Percentiles rank a stretch among this genome's conserved stretches.
phyloP scores from a whole-genome alignment of 345 rosid genomes.

The Citrus trifoliata region DNA sequence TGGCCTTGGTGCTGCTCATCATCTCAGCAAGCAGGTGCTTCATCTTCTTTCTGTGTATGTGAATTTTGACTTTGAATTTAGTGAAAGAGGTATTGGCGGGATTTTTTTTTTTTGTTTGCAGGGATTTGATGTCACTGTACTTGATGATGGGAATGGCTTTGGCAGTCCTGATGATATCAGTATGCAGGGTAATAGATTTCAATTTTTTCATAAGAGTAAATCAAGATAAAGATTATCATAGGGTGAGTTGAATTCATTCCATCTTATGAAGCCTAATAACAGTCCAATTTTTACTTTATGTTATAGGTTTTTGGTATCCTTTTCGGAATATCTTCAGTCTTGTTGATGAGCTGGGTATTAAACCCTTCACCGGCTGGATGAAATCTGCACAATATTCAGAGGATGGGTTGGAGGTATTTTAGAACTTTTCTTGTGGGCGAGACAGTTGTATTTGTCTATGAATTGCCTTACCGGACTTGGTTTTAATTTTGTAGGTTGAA shows the following conservation, averaged over 20 bases:
- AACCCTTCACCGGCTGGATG: constrained; percentile 46
- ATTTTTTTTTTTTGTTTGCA: constrained; percentile 15
- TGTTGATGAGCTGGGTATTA: constrained; percentile 45
- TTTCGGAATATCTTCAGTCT: constrained; percentile 48
- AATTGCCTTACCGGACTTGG: not conserved
- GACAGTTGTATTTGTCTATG: not conserved
- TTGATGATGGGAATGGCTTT: constrained; percentile 46
- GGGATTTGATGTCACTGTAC: constrained; percentile 58
- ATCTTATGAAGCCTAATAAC: constrained; percentile 9
- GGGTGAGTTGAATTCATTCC: not conserved
- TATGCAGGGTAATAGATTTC: constrained; percentile 43
- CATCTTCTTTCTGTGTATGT: not conserved
- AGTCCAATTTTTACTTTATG: not conserved
- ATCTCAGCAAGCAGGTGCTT: constrained; percentile 49
- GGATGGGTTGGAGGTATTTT: constrained; percentile 46
- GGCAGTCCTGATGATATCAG: constrained; percentile 47
- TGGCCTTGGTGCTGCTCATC: constrained; percentile 63
- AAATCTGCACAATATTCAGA: constrained; percentile 44
- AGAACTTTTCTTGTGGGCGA: not conserved
- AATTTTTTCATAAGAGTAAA: not conserved
- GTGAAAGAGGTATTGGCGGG: not conserved
- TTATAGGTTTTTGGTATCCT: constrained; percentile 59
- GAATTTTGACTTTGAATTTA: not conserved
- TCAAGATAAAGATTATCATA: not conserved
- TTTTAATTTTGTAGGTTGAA: constrained; percentile 44